These are phyloP conservation scores for Aristolochia californica DNA, from an alignment of 164 flowering plant genomes.

Conservation along the genomic window DNA sequence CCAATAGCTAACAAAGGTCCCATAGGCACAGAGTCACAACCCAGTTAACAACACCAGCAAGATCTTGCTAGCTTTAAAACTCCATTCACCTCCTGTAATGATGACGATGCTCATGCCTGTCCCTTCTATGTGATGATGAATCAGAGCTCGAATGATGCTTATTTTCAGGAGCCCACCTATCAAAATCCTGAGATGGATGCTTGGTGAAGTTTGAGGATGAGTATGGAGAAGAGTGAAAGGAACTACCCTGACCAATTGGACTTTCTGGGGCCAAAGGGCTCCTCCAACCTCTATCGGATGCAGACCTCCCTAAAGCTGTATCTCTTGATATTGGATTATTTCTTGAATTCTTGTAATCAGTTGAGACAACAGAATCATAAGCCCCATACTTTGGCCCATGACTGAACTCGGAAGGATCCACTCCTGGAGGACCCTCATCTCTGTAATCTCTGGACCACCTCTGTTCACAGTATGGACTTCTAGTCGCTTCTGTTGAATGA, in stretches of 20 bases:
- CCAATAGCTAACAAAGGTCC: no score
- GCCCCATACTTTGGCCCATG: slow-evolving; percentile 31
- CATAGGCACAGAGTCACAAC: no score
- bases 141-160: slow-evolving; percentile 8
- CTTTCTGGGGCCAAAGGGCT: slow-evolving; percentile 32
- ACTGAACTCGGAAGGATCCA: no score
- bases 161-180: slow-evolving; percentile 4
- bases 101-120: slow-evolving; percentile 13
- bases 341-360: slow-evolving; percentile 27
- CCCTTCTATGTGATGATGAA: slow-evolving; percentile 14
- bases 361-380: slow-evolving; percentile 20
- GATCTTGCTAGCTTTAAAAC: no score
- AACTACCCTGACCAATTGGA: slow-evolving; percentile 17
- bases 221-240: slow-evolving; percentile 15
- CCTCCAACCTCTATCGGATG: slow-evolving; percentile 45
- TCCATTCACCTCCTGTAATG: slow-evolving; percentile 13
- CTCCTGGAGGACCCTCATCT: slow-evolving; percentile 53
- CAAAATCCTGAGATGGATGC: slow-evolving; percentile 12
- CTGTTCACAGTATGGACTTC: slow-evolving; percentile 30
- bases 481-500: slow-evolving; percentile 29
- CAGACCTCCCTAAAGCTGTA: slow-evolving; percentile 35
- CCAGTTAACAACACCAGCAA: no score
- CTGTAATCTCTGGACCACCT: slow-evolving; percentile 36
- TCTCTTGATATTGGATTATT: slow-evolving; percentile 25
- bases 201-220: slow-evolving; percentile 13